A percentile compares a stretch with the other conserved stretches of the same genome.
These are phyloP conservation scores for Ustilago nuda DNA, from an alignment of 1,284 basidiomycete species.

Conservation along the genomic window DNA sequence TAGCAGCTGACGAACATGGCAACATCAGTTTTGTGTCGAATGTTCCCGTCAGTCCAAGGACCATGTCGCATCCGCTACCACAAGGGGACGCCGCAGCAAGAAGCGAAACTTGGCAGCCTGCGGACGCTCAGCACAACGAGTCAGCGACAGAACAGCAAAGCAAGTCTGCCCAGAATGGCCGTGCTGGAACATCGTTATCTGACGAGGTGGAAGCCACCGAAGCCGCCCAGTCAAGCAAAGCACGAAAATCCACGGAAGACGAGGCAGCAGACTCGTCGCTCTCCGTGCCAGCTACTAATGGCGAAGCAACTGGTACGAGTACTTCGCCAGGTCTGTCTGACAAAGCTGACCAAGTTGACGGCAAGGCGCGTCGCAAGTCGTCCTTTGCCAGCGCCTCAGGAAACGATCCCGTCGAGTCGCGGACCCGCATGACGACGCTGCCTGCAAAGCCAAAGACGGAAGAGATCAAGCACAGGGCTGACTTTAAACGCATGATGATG, in stretches of 20 bases:
- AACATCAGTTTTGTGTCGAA: slow-evolving; percentile 41
- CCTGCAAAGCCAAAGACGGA: slow-evolving; percentile 85
- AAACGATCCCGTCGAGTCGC: slow-evolving; percentile 70
- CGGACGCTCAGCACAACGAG: background rate
- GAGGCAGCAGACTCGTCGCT: background rate
- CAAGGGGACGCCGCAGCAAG: background rate
- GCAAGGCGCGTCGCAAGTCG: slow-evolving; percentile 36
- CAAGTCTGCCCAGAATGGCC: background rate
- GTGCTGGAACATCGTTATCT: slow-evolving; percentile 23
- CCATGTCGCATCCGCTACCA: background rate
- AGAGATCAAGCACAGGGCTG: slow-evolving; percentile 84
- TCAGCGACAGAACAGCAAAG: background rate
- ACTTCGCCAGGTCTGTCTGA: slow-evolving; percentile 33
- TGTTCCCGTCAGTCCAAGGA: slow-evolving; percentile 28
- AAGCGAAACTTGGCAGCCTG: background rate
- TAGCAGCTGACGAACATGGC: slow-evolving; percentile 44
- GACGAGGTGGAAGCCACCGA: slow-evolving; percentile 34
- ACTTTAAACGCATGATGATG: slow-evolving; percentile 94
- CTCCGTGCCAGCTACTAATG: background rate
- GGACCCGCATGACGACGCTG: slow-evolving; percentile 79
- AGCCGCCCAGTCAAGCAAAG: slow-evolving; percentile 8
- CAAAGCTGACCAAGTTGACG: slow-evolving; percentile 41
- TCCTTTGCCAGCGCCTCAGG: slow-evolving; percentile 23
- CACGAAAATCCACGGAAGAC: background rate
- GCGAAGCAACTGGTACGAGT: background rate